Evolutionary conservation across 352 stramenopile species (phyloP).

Genomic region (Halophytophthora polymorphica): DNA sequence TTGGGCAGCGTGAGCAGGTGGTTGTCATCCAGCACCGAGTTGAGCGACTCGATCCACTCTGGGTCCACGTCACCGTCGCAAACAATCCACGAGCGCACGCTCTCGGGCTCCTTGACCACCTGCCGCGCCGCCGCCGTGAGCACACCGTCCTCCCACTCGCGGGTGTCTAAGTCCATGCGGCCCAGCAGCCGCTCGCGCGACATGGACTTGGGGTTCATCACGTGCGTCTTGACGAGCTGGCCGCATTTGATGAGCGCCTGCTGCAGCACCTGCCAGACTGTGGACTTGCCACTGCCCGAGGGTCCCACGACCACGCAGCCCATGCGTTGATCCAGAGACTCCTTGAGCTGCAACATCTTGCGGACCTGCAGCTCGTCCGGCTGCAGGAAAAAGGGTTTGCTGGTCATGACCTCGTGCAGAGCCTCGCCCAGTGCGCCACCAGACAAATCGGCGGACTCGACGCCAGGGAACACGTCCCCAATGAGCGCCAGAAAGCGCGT

Average conservation of each 20-base stretch:
- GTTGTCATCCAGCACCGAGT: slow-evolving; percentile 96
- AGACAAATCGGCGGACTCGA: slow-evolving; percentile 75
- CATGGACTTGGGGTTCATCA: slow-evolving; percentile 98
- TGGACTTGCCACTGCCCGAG: slow-evolving; percentile 92
- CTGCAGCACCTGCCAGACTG: slow-evolving; percentile 92
- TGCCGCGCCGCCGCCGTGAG: slow-evolving; percentile 90
- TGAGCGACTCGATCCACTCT: slow-evolving; percentile 96
- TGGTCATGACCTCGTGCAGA: slow-evolving; percentile 89
- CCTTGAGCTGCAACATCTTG: slow-evolving; percentile 96
- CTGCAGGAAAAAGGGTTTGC: slow-evolving; percentile 85
- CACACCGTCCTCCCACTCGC: slow-evolving; percentile 95
- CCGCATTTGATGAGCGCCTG: slow-evolving; percentile 82
- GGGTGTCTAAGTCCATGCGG: slow-evolving; percentile 94
- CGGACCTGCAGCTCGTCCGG: slow-evolving; percentile 89
- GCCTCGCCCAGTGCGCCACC: slow-evolving; percentile 80
- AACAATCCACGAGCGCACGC: slow-evolving; percentile 93
- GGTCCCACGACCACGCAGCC: slow-evolving; percentile 93
- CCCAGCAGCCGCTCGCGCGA: slow-evolving; percentile 88
- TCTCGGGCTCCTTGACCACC: slow-evolving; percentile 88
- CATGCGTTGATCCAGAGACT: slow-evolving; percentile 94
- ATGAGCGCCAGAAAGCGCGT: slow-evolving; percentile 90
- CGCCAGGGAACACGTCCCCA: slow-evolving; percentile 91
- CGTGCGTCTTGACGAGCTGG: slow-evolving; percentile 89
- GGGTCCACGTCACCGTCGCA: slow-evolving; percentile 96
- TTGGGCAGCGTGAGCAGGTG: slow-evolving; percentile 95